Evolutionary conservation across 345 rosid species (phyloP), one percentile per base, ranked within the genome.

Genomic region (Pelargonium nanum): DNA sequence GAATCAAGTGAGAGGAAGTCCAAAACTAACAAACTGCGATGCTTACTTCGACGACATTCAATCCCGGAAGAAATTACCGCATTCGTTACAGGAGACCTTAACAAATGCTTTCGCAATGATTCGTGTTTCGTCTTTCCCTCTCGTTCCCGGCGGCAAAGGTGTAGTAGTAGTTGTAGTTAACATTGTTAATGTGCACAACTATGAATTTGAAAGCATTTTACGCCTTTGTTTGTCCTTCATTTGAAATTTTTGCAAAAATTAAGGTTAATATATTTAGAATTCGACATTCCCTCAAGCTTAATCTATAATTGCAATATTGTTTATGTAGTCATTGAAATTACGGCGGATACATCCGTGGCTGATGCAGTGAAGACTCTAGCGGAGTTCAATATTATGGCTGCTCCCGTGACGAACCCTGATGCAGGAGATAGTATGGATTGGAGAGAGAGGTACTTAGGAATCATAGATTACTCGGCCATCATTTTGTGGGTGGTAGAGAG

Each of bases 401-500:
- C 98, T 53, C 98, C 95, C 7, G 98, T 86, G 19, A 83, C 66
- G 24, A 80, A 83, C 68, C 71, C 75, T 0, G 80, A 80, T 53
- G 91, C 71, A 4, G 72, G 59, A 19, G 67, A 23, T 16, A 75
- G 74, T 44, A n/a, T 45, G 25, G 87, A 88, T 61, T 91, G 96
- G 90, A 82, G 77, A 76, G 79, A 91, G 1, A 75, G 83, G 70
- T 91, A 86, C 67, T 55, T 88, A 6, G 96, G 96, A 48, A 81
- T 85, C 67, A 73, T 91, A 57, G 98, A 88, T 60, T 88, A 91
- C 72, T 73, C 96, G 0, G 84, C 86, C 0, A 72, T 91, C 55
- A 72, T 86, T 75, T 80, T 86, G 48, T 85, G 98, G 96, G 95
- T 85, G 40, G 45, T 91, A 1, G 95, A 91, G 73, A 83, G 81